A percentile compares a stretch with the other conserved stretches of the same genome.
phyloP scores from a whole-genome alignment of 2,329 filamentous ascomycete species.

The Rutstroemia sp. region DNA sequence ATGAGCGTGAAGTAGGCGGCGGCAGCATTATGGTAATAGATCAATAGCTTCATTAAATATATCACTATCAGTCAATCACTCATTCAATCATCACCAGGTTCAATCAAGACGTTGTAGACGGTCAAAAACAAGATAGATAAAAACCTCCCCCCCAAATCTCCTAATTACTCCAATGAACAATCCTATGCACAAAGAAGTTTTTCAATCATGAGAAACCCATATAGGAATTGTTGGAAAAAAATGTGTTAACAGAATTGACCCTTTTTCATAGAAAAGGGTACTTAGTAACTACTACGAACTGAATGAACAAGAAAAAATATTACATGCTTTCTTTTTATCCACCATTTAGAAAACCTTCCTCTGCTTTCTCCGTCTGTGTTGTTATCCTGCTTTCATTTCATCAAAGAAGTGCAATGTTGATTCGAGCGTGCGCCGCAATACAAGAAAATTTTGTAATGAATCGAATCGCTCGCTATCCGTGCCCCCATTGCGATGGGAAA shows the following conservation, averaged over 20 bases:
- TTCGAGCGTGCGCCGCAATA: constrained; percentile 2
- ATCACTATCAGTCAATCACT: too few relatives aligned
- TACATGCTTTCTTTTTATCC: constrained; percentile 16
- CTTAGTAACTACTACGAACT: constrained; percentile 16
- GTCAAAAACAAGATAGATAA: too few relatives aligned
- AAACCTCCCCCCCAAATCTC: too few relatives aligned
- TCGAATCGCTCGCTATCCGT: background rate
- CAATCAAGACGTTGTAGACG: too few relatives aligned
- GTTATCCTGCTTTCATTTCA: constrained; percentile 8
- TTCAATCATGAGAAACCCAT: background rate
- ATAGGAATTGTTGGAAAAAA: background rate
- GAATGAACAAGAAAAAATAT: constrained; percentile 19
- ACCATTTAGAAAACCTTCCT: background rate
- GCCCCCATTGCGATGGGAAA: background rate
- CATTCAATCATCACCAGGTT: too few relatives aligned
- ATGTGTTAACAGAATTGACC: background rate
- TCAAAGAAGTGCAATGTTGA: background rate
- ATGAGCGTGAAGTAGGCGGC: too few relatives aligned
- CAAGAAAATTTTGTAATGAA: constrained; percentile 1
- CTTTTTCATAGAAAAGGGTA: constrained; percentile 11
- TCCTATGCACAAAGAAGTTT: constrained; percentile 17
- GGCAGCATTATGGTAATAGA: too few relatives aligned
- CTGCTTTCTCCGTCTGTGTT: constrained; percentile 7
- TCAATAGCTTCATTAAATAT: too few relatives aligned
- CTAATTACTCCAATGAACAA: constrained; percentile 4